phyloP scores from a whole-genome alignment of 164 flowering plant species.

The Taxillus chinensis region DNA sequence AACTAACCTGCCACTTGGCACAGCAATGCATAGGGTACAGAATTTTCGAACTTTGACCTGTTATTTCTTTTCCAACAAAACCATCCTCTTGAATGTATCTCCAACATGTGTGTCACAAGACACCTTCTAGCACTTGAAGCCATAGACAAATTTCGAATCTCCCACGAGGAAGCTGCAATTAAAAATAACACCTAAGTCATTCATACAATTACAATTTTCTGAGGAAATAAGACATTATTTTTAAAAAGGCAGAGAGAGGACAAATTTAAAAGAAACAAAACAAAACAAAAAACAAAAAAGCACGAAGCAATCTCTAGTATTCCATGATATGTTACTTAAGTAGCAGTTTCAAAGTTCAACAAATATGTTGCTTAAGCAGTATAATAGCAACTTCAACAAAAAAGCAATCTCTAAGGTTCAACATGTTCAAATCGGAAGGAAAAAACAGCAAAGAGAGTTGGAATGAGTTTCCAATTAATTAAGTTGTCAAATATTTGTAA shows the following conservation, averaged over 20 bases:
- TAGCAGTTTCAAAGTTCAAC: no score
- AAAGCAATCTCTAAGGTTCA: no score
- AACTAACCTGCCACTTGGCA: constrained; percentile 82
- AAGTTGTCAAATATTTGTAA: no score
- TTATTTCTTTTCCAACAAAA: constrained; percentile 54
- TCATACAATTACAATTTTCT: background rate
- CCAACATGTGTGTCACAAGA: constrained; percentile 73
- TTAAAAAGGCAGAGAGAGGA: background rate
- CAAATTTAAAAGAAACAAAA: no score
- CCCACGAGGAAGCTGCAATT: constrained; percentile 87
- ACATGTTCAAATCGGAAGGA: no score
- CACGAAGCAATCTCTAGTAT: no score
- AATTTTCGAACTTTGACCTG: constrained; percentile 62
- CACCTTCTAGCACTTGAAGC: constrained; percentile 42
- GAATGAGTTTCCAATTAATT: no score
- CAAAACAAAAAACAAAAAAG: no score
- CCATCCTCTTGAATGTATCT: constrained; percentile 62
- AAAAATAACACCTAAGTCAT: background rate
- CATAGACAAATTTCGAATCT: constrained; percentile 47
- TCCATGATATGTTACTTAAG: no score
- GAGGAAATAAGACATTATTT: background rate
- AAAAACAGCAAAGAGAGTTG: no score
- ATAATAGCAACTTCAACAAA: no score
- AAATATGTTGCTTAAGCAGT: no score
- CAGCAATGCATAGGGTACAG: constrained; percentile 62